Percentiles rank a stretch among this genome's conserved stretches.
phyloP scores from a whole-genome alignment of 345 rosid genomes.

The Bruguiera parviflora region DNA sequence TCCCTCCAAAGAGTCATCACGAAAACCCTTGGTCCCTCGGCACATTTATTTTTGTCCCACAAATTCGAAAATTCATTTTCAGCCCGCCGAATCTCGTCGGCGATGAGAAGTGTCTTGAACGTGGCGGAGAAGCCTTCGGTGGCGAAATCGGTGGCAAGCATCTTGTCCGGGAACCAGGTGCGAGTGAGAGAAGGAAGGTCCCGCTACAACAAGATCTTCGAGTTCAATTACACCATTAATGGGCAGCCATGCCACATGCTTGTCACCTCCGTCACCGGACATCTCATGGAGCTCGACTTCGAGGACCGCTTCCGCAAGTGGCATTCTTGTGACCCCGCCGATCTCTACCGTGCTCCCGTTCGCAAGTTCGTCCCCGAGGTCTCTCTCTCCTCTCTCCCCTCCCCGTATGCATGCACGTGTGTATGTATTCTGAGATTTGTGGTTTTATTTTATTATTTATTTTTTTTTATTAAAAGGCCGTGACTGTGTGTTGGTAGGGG shows the following conservation, averaged over 20 bases:
- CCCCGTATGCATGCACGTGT: too few species aligned
- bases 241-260: slow-evolving; percentile 85
- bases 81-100: background rate
- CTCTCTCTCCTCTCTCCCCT: background rate
- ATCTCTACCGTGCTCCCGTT: slow-evolving; percentile 75
- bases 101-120: slow-evolving; percentile 57
- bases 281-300: slow-evolving; percentile 92
- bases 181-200: slow-evolving; percentile 87
- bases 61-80: slow-evolving; percentile 11
- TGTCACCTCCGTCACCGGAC: slow-evolving; percentile 95
- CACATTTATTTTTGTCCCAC: background rate
- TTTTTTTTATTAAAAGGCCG: too few species aligned
- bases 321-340: slow-evolving; percentile 93
- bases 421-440: too few species aligned
- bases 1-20: too few species aligned
- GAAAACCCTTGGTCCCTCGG: too few species aligned
- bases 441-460: too few species aligned
- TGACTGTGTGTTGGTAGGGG: too few species aligned
- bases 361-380: slow-evolving; percentile 88
- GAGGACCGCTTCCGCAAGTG: slow-evolving; percentile 89
- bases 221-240: slow-evolving; percentile 74
- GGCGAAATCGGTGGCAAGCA: slow-evolving; percentile 80
- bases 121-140: slow-evolving; percentile 99
- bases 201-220: slow-evolving; percentile 86
- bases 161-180: slow-evolving; percentile 62